Conservation (phyloP, 331 rosid genomes). For the Quercus lobata region DNA sequence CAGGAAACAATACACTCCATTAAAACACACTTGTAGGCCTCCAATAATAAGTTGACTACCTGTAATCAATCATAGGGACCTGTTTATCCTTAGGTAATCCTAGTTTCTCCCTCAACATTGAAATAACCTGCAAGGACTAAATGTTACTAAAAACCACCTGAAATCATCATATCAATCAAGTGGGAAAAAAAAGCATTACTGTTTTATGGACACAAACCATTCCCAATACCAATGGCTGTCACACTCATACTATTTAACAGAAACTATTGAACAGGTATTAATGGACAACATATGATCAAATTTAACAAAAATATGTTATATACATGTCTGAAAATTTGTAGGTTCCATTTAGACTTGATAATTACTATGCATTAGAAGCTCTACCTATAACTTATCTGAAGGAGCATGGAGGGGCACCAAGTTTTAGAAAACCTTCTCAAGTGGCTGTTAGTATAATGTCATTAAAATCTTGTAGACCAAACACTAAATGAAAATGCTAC, state of each 20-base stretch:
- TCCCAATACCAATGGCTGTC: neutral
- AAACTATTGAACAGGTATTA: neutral
- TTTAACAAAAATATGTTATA: neutral
- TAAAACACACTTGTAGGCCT: constrained; percentile 1
- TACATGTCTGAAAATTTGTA: neutral
- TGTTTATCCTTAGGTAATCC: constrained; percentile 58
- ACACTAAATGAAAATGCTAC: constrained; percentile 6
- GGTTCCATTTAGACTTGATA: neutral
- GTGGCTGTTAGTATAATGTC: neutral
- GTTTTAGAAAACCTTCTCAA: neutral
- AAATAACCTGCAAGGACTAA: constrained; percentile 56
- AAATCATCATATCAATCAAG: neutral
- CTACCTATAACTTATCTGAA: neutral
- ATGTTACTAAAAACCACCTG: constrained; percentile 10
- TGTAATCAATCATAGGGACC: constrained; percentile 77
- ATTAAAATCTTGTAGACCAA: neutral
- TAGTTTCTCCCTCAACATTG: constrained; percentile 79
- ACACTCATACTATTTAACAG: constrained; percentile 10
- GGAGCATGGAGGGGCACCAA: neutral
- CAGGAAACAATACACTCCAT: neutral
- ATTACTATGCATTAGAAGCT: neutral
- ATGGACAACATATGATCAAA: constrained; percentile 1
- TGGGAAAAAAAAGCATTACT: neutral
- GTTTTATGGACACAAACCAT: neutral
- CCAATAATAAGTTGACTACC: constrained; percentile 42